Conservation (phyloP, 164 flowering plant genomes). For the Sedum album region DNA sequence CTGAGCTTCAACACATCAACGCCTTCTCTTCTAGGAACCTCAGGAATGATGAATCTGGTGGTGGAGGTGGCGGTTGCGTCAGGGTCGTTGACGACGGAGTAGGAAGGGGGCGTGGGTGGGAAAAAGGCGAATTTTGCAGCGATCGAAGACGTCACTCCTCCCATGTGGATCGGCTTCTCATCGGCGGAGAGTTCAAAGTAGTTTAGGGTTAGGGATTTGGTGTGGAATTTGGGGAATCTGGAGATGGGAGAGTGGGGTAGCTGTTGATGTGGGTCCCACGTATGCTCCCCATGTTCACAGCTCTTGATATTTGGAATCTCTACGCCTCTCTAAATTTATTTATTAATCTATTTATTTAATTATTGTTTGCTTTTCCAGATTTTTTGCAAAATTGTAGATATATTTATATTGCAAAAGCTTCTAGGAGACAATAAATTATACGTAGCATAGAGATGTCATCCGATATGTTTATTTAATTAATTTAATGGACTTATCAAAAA, state of each 20-base stretch:
- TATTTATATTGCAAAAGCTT: too few species aligned
- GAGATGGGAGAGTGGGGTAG: not conserved
- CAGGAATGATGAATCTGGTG: conserved; percentile 9
- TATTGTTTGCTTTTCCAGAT: too few species aligned
- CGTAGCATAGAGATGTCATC: too few species aligned
- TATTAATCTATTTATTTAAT: too few species aligned
- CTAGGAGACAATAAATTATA: too few species aligned
- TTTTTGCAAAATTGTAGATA: too few species aligned
- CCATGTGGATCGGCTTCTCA: conserved; percentile 10
- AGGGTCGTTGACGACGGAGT: conserved; percentile 3
- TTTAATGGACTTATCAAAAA: too few species aligned
- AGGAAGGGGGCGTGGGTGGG: conserved; percentile 14
- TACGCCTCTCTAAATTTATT: too few species aligned
- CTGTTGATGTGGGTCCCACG: not conserved
- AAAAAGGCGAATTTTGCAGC: conserved; percentile 16
- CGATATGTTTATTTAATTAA: too few species aligned
- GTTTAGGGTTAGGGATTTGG: not conserved
- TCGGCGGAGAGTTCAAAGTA: not conserved
- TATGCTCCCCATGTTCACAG: too few species aligned
- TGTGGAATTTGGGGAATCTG: not conserved
- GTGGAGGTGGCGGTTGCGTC: too few species aligned
- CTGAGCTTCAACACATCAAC: conserved; percentile 13
- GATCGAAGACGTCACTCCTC: conserved; percentile 14
- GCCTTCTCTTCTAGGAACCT: conserved; percentile 12
- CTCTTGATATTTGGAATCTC: too few species aligned